Conservation (phyloP, 2,329 filamentous ascomycete species). For the Trichophyton rubrum region DNA sequence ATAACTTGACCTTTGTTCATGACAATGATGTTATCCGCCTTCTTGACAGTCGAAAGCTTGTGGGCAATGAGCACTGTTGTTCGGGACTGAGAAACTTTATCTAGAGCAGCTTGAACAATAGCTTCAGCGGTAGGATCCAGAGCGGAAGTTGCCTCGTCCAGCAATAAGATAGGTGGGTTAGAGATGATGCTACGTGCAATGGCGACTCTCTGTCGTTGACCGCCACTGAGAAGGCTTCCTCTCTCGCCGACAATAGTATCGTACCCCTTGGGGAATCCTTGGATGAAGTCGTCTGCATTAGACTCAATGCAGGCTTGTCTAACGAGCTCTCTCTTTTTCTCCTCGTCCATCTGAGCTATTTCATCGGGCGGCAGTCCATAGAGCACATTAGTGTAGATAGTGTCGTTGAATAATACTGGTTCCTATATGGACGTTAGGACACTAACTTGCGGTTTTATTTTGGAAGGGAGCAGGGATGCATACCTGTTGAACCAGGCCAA, state of each 20-base stretch:
- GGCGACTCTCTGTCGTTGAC: slow-evolving; percentile 82
- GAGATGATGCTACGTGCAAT: slow-evolving; percentile 74
- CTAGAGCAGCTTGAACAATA: slow-evolving; percentile 71
- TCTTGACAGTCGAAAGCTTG: slow-evolving; percentile 71
- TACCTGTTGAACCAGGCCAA: slow-evolving; percentile 39
- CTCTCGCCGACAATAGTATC: slow-evolving; percentile 78
- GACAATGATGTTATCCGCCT: slow-evolving; percentile 81
- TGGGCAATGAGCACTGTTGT: slow-evolving; percentile 86
- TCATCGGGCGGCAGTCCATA: slow-evolving; percentile 68
- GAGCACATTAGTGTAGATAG: slow-evolving; percentile 67
- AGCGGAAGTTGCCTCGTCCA: slow-evolving; percentile 79
- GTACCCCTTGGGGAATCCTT: slow-evolving; percentile 63
- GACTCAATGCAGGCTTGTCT: slow-evolving; percentile 64
- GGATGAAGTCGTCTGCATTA: slow-evolving; percentile 81
- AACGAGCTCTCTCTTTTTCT: slow-evolving; percentile 54
- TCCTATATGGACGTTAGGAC: slow-evolving; percentile 47
- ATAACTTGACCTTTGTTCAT: slow-evolving; percentile 69
- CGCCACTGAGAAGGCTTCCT: slow-evolving; percentile 73
- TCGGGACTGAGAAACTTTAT: slow-evolving; percentile 62
- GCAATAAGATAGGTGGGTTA: slow-evolving; percentile 69
- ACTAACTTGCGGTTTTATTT: neutral
- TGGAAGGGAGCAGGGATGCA: neutral
- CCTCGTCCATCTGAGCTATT: slow-evolving; percentile 50
- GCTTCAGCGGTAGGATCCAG: slow-evolving; percentile 78
- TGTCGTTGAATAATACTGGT: slow-evolving; percentile 67